Conservation (phyloP, 495 filamentous ascomycete genomes). For the Aspergillus wentii region DNA sequence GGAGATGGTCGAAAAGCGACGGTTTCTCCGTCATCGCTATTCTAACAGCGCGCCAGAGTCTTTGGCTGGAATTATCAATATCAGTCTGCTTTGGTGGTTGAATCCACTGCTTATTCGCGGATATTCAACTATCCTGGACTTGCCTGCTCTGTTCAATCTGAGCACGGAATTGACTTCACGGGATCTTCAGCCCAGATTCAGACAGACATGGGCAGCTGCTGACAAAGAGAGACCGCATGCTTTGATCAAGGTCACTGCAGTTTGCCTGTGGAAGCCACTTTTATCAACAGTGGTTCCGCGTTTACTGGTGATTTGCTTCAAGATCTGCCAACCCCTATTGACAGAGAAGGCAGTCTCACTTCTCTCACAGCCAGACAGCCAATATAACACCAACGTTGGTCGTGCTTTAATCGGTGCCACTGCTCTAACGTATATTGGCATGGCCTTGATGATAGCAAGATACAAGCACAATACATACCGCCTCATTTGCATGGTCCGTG, state of each 20-base stretch:
- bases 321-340: conserved; percentile 51
- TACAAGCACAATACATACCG: conserved; percentile 45
- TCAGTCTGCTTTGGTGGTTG: conserved; percentile 35
- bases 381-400: conserved; percentile 16
- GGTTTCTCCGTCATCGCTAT: conserved; percentile 25
- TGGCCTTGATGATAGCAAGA: conserved; percentile 41
- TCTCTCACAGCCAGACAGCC: conserved; percentile 2
- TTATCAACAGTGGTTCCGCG: conserved; percentile 36
- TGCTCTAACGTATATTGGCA: conserved; percentile 45
- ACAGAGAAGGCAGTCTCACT: conserved; percentile 35
- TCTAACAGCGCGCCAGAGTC: conserved; percentile 41
- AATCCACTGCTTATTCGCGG: conserved; percentile 39
- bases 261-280: conserved; percentile 32
- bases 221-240: neutral
- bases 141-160: conserved; percentile 30
- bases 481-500: conserved; percentile 42
- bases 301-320: conserved; percentile 42
- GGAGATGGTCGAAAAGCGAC: conserved; percentile 42
- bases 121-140: conserved; percentile 27
- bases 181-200: conserved; percentile 18
- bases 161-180: conserved; percentile 23
- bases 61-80: conserved; percentile 36
- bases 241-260: conserved; percentile 13
- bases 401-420: conserved; percentile 52
- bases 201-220: conserved; percentile 29